These are phyloP conservation scores for Tylopilus sp. DNA, from an alignment of 1,284 basidiomycete species.

Conservation along the genomic window DNA sequence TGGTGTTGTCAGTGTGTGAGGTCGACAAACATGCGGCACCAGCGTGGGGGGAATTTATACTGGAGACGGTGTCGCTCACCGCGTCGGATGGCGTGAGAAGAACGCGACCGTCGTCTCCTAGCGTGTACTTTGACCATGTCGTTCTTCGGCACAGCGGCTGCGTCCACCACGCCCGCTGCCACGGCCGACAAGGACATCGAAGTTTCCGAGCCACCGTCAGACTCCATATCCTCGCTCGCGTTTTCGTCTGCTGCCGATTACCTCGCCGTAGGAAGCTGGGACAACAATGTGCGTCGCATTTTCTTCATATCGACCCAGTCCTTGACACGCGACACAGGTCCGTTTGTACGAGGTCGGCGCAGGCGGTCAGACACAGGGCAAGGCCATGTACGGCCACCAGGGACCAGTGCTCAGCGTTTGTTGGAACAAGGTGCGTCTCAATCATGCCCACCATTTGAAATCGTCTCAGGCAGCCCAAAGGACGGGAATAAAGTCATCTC, in stretches of 20 bases:
- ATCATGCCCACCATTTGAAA: not conserved
- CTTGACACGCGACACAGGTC: conserved; percentile 39
- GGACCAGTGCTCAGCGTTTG: conserved; percentile 76
- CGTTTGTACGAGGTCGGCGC: conserved; percentile 57
- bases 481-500: conserved; percentile 79
- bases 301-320: not conserved
- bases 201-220: conserved; percentile 54
- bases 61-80: too few species aligned
- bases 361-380: conserved; percentile 61
- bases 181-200: conserved; percentile 54
- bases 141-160: conserved; percentile 27
- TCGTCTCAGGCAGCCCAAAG: conserved; percentile 32
- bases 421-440: conserved; percentile 64
- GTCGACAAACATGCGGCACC: conserved; percentile 27
- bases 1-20: too few species aligned
- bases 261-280: conserved; percentile 62
- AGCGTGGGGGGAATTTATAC: too few species aligned
- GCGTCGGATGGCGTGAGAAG: conserved; percentile 13
- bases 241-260: conserved; percentile 53
- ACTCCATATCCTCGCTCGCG: conserved; percentile 56
- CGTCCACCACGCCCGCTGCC: conserved; percentile 24
- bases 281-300: conserved; percentile 48
- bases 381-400: conserved; percentile 79
- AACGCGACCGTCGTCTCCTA: not conserved
- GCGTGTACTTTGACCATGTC: conserved; percentile 20